These are phyloP conservation scores for Verticillium isaacii DNA, from an alignment of 2,329 filamentous ascomycete species.

Conservation along the genomic window DNA sequence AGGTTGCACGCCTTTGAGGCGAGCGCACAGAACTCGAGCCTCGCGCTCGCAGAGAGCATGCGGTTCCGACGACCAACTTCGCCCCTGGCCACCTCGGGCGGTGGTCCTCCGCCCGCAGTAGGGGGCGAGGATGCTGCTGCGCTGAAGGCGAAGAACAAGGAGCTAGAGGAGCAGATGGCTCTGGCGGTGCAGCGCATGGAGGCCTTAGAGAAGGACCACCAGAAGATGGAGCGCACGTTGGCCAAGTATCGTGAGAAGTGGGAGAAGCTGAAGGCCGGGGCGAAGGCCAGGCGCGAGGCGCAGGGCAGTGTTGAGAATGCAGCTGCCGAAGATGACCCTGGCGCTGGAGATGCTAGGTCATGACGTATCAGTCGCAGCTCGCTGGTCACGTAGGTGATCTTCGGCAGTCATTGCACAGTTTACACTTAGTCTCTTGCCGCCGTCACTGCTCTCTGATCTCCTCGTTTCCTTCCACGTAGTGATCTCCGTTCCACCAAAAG, in stretches of 20 bases:
- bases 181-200: slow-evolving; percentile 56
- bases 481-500: slow-evolving; percentile 77
- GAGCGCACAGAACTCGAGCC: slow-evolving; percentile 80
- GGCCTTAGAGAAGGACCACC: slow-evolving; percentile 58
- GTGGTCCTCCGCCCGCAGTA: slow-evolving; percentile 19
- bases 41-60: slow-evolving; percentile 81
- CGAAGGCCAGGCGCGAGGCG: slow-evolving; percentile 49
- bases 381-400: neutral
- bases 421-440: neutral
- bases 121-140: slow-evolving; percentile 20
- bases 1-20: slow-evolving; percentile 92
- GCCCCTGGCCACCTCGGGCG: slow-evolving; percentile 24
- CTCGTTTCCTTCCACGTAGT: neutral
- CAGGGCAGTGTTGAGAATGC: slow-evolving; percentile 32
- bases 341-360: neutral
- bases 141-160: slow-evolving; percentile 47
- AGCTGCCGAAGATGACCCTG: neutral
- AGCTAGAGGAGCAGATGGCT: slow-evolving; percentile 64
- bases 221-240: slow-evolving; percentile 50
- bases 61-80: slow-evolving; percentile 56
- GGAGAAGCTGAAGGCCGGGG: slow-evolving; percentile 57
- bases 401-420: neutral
- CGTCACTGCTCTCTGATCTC: neutral
- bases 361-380: neutral
- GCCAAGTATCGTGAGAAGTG: slow-evolving; percentile 56